Conservation (phyloP, 2,329 filamentous ascomycete genomes). For the Curvularia eragrostidis region DNA sequence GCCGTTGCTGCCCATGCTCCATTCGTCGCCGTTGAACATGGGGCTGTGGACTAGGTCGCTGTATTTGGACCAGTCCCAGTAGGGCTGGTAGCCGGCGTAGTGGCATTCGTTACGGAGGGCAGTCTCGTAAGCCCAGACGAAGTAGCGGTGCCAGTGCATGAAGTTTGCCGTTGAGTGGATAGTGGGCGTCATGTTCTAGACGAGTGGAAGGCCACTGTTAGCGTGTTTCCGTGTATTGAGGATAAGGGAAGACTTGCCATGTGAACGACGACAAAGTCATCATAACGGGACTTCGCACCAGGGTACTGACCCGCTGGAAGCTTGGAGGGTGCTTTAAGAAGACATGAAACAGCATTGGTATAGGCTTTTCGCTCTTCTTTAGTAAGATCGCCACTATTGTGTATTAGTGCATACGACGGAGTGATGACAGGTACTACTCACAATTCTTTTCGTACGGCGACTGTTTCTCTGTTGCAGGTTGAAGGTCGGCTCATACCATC, state of each 20-base stretch:
- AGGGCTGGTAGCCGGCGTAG: slow-evolving; percentile 53
- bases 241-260: slow-evolving; percentile 14
- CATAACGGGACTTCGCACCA: slow-evolving; percentile 42
- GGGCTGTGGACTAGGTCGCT: slow-evolving; percentile 56
- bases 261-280: slow-evolving; percentile 46
- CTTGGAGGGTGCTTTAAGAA: slow-evolving; percentile 36
- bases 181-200: slow-evolving; percentile 27
- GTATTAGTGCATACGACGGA: slow-evolving; percentile 1
- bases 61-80: slow-evolving; percentile 62
- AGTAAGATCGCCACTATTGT: slow-evolving; percentile 34
- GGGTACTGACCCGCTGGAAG: slow-evolving; percentile 36
- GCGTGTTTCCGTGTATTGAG: not conserved
- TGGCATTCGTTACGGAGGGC: slow-evolving; percentile 52
- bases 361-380: slow-evolving; percentile 43
- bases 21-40: slow-evolving; percentile 63
- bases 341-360: slow-evolving; percentile 43
- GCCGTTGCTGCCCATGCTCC: slow-evolving; percentile 58
- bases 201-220: not conserved
- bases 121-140: slow-evolving; percentile 52
- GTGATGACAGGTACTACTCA: slow-evolving; percentile 21
- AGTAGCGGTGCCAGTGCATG: slow-evolving; percentile 53
- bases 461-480: slow-evolving; percentile 50
- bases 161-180: slow-evolving; percentile 43
- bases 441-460: slow-evolving; percentile 56
- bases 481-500: slow-evolving; percentile 35